Evolutionary conservation across 345 rosid genomes (phyloP).

Genomic region (Linum lewisii): DNA sequence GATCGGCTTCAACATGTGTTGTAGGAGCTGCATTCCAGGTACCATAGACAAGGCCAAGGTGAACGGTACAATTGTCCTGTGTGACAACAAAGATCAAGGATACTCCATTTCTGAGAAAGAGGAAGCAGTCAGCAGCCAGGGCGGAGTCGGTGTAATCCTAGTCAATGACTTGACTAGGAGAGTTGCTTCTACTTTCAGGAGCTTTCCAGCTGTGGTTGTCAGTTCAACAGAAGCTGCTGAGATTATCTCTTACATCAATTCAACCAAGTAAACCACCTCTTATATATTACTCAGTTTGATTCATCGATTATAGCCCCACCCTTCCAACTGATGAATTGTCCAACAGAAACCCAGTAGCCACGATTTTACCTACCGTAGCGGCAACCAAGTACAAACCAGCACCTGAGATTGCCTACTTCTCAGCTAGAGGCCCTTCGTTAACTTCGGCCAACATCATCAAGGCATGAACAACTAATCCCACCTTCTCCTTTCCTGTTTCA

Average conservation of each 20-base stretch:
- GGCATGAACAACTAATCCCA: conserved; percentile 26
- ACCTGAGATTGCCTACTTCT: conserved; percentile 57
- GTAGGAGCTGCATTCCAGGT: conserved; percentile 41
- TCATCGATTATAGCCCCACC: neutral
- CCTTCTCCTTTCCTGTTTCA: neutral
- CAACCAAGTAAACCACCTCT: conserved; percentile 36
- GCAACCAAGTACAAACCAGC: conserved; percentile 53
- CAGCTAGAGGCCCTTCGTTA: conserved; percentile 69
- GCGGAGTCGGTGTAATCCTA: conserved; percentile 49
- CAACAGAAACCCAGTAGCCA: conserved; percentile 59
- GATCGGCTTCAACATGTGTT: no score
- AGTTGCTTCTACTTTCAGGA: conserved; percentile 33
- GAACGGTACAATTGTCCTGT: conserved; percentile 64
- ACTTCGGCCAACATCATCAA: conserved; percentile 58
- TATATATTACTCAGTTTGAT: neutral
- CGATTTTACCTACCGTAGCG: conserved; percentile 42
- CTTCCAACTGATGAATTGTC: neutral
- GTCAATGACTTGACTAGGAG: conserved; percentile 35
- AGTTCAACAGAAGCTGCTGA: conserved; percentile 41
- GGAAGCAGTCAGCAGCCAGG: conserved; percentile 35
- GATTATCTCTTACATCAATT: conserved; percentile 52
- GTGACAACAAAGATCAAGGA: conserved; percentile 26
- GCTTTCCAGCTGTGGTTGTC: conserved; percentile 42
- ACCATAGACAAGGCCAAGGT: conserved; percentile 37
- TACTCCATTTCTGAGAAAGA: conserved; percentile 15